Evolutionary conservation across 805 yeast species (phyloP), one percentile per base, ranked within the genome.

Genomic region (Ogataea zsoltii): DNA sequence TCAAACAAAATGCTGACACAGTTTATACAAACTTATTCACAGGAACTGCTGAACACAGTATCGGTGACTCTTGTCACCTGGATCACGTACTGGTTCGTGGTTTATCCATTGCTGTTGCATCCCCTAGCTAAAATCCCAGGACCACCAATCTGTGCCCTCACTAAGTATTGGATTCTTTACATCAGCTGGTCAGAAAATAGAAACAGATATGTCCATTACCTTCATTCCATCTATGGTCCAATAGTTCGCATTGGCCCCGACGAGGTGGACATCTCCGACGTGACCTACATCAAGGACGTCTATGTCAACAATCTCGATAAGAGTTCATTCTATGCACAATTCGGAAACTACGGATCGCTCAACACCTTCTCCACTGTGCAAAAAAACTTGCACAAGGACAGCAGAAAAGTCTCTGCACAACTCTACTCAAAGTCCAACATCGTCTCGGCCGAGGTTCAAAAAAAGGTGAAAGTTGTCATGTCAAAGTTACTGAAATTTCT

Each of bases 201-300:
- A 44, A 79, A 72, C 49, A 65, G 67, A 26, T 68, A 65, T 30
- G 75, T 83, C 2, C 75, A 80, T 45, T 32, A 57, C 3, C 63
- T 83, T 46, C 91, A 85, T 55, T 38, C 58, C 37, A 59, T 66
- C 46, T 82, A 82, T 54, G 91, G 90, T 1, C 75, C 83, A 7
- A 77, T 83, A 3, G 80, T 85, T 4, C 67, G 85, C 17, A 62
- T 85, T 12, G 72, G 80, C 1, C 89, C 90, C 2, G 63, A 67
- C 18, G 89, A 83, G 53, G 67, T 85, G 15, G 80, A 85, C 40
- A 73, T 84, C 36, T 70, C 77, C 36, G 79, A 82, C 41, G 56
- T 71, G 4, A 71, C 70, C 38, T 76, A 68, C 49, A 51, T 82
- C 33, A 76, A 74, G 51, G 80, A 79, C 34, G 73, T 85, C 16